Conservation (phyloP, 2,329 filamentous ascomycete species). For the Fusarium protoensiforme region DNA sequence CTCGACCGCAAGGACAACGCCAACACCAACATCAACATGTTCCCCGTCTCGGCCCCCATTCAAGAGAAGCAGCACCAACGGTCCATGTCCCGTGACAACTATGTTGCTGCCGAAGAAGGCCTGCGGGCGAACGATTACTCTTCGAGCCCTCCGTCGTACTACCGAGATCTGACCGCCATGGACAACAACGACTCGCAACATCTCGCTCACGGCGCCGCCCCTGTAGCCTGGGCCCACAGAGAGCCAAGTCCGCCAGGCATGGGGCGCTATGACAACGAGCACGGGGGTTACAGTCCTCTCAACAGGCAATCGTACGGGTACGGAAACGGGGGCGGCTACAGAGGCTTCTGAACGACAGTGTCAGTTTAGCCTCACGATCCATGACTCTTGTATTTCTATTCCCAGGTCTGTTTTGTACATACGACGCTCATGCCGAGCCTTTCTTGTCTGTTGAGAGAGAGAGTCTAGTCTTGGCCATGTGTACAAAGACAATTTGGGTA, state of each 20-base stretch:
- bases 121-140: slow-evolving; percentile 36
- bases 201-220: slow-evolving; percentile 54
- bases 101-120: slow-evolving; percentile 39
- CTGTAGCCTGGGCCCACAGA: slow-evolving; percentile 48
- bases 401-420: slow-evolving; percentile 20
- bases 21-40: slow-evolving; percentile 53
- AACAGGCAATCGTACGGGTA: slow-evolving; percentile 36
- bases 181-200: slow-evolving; percentile 50
- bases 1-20: slow-evolving; percentile 64
- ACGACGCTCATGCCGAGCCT: slow-evolving; percentile 17
- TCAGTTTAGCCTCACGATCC: slow-evolving; percentile 14
- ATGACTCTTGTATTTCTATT: slow-evolving; percentile 25
- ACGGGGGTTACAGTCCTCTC: slow-evolving; percentile 32
- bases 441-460: slow-evolving; percentile 11
- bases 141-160: slow-evolving; percentile 41
- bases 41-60: slow-evolving; percentile 54
- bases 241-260: slow-evolving; percentile 24
- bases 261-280: slow-evolving; percentile 32
- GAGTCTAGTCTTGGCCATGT: slow-evolving; percentile 5
- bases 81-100: slow-evolving; percentile 49
- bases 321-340: slow-evolving; percentile 39
- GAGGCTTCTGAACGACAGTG: slow-evolving; percentile 36
- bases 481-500: slow-evolving; percentile 19
- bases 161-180: slow-evolving; percentile 53
- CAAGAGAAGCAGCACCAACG: slow-evolving; percentile 49